phyloP scores from a whole-genome alignment of 2,329 filamentous ascomycete genomes.

The Monosporascus ibericus region DNA sequence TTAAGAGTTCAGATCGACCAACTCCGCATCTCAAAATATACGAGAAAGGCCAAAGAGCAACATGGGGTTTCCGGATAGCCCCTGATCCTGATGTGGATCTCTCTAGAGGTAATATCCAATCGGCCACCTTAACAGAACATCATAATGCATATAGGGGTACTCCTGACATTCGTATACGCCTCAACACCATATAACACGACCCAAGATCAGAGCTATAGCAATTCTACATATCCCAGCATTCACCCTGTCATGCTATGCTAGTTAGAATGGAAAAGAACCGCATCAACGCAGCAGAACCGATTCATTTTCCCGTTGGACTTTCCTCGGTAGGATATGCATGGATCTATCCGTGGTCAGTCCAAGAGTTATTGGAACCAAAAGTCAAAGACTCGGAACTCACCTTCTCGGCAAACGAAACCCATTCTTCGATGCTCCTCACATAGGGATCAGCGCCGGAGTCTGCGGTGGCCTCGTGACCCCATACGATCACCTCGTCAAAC shows the following conservation, averaged over 20 bases:
- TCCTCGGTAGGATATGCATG: conserved; percentile 24
- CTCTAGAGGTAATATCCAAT: neutral
- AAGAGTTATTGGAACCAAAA: neutral
- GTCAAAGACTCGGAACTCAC: conserved; percentile 36
- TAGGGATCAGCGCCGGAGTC: conserved; percentile 62
- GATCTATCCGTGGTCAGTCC: conserved; percentile 22
- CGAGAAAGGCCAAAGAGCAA: no score
- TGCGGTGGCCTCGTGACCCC: conserved; percentile 69
- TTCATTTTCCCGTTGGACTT: conserved; percentile 4
- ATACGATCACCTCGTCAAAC: conserved; percentile 75
- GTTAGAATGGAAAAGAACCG: neutral
- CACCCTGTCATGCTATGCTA: neutral
- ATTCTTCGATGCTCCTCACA: conserved; percentile 70
- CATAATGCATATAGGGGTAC: neutral
- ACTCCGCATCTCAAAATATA: no score
- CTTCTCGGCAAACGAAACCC: conserved; percentile 66
- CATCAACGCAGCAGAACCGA: neutral
- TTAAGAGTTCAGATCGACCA: no score
- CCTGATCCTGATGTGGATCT: no score
- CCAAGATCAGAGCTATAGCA: neutral
- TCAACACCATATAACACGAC: neutral
- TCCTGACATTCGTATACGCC: neutral
- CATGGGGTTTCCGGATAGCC: no score
- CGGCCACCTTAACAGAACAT: neutral
- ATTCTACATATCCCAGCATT: neutral